Evolutionary conservation across 2,329 filamentous ascomycete species (phyloP).

Genomic region (Colletotrichum filicis): DNA sequence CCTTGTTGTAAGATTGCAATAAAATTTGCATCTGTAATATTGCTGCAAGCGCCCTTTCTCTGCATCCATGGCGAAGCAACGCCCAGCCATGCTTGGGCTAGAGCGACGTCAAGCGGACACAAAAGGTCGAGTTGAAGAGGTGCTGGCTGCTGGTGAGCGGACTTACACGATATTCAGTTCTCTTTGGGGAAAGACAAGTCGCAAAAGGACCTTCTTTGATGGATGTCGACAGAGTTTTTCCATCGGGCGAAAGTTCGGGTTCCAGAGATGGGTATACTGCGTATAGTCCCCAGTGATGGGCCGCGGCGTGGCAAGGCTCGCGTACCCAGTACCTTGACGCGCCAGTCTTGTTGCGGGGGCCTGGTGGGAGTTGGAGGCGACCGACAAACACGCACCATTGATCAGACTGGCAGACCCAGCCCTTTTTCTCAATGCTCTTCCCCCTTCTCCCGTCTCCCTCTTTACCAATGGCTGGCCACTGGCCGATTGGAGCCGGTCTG

Average conservation of each 20-base stretch:
- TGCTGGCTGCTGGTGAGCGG: not conserved
- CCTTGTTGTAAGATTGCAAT: constrained; percentile 32
- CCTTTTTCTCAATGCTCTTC: constrained; percentile 22
- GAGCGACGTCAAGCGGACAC: not conserved
- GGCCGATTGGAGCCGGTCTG: constrained; percentile 27
- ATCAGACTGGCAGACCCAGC: constrained; percentile 10
- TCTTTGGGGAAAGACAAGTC: not conserved
- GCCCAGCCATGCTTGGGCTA: constrained; percentile 9
- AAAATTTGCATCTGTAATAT: constrained; percentile 32
- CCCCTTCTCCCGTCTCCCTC: not conserved
- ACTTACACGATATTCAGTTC: not conserved
- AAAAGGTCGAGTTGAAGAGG: not conserved
- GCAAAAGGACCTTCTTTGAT: not conserved
- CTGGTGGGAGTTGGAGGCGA: not conserved
- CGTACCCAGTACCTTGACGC: constrained; percentile 22
- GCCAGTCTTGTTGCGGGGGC: constrained; percentile 8
- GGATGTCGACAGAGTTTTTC: constrained; percentile 31
- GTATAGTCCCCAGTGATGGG: not conserved
- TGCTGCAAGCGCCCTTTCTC: constrained; percentile 26
- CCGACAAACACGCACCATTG: constrained; percentile 19
- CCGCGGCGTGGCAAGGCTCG: constrained; percentile 34
- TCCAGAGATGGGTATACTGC: not conserved
- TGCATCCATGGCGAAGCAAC: constrained; percentile 11
- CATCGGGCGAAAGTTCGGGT: constrained; percentile 23
- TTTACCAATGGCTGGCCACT: constrained; percentile 22